Evolutionary conservation across 345 rosid species (phyloP), one percentile per base, ranked within the genome.

Genomic region (Ricinus communis): DNA sequence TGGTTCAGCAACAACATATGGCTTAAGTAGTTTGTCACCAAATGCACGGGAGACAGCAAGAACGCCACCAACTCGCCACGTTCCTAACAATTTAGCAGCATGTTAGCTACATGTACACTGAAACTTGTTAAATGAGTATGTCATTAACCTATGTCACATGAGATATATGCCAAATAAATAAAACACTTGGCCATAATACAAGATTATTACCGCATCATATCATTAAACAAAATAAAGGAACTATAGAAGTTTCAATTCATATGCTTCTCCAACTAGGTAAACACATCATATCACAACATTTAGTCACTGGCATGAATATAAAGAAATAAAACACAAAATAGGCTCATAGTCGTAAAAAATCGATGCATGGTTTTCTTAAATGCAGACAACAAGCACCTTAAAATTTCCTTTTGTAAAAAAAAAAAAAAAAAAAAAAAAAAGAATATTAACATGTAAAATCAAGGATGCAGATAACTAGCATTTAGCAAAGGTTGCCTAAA

Each of bases 41-140:
- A 87, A 87, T 71, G 91, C 91, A 63, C 91, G 89, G 68, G 91
- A 84, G 70, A 84, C 85, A 67, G 87, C 85, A 72, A 84, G 87
- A 60, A 84, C 68, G 11, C 87, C 84, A 0, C 84, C 84, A 36
- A 84, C 87, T 3, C 85, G 79, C 85, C 87, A 84, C 0, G 87
- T 84, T 40, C 87, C 87, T 84, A 69, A n/a, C 0, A 33, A 51
- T 59, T 57, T 43, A 21, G 41, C 38, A 66, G 61, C 47, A 66
- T 52, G 55, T 62, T 75, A 62, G 21, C 40, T 7, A 27, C 36
- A 50, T 38, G 9, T 64, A 15, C 28, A n/a, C 40, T 27, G 22
- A 24, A 45, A 69, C 36, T 13, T 58, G 22, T 51, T 52, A 19
- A 31, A 27, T 8, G n/a, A 45, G 11, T 30, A 43, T 19, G 19